Conservation (phyloP, 2,329 filamentous ascomycete species). For the Colletotrichum tofieldiae region DNA sequence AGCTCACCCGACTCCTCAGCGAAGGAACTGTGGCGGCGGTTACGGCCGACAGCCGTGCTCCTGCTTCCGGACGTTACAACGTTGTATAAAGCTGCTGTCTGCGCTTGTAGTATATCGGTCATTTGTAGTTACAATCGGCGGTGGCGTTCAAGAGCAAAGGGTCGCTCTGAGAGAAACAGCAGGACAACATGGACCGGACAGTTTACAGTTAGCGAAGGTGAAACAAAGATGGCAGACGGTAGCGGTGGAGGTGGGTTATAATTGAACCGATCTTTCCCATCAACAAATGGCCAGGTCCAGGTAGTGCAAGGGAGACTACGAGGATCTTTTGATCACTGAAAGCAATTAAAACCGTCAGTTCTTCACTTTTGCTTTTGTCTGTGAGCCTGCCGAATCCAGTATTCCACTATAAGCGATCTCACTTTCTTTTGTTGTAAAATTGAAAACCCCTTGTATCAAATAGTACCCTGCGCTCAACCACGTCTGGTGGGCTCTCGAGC, state of each 20-base stretch:
- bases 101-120: constrained; percentile 13
- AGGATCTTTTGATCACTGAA: neutral
- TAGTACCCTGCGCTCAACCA: neutral
- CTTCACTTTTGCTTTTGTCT: neutral
- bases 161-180: neutral
- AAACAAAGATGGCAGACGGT: neutral
- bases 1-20: constrained; percentile 88
- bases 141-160: constrained; percentile 4
- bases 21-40: constrained; percentile 93
- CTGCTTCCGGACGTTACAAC: constrained; percentile 86
- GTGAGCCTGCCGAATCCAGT: neutral
- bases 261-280: neutral
- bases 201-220: neutral
- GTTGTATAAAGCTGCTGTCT: constrained; percentile 73
- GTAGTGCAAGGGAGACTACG: neutral
- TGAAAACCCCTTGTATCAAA: neutral
- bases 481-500: neutral
- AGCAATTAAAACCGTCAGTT: neutral
- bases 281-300: neutral
- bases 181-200: neutral
- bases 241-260: too few species aligned
- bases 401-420: neutral
- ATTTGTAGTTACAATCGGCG: neutral
- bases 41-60: constrained; percentile 86
- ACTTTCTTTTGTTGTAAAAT: neutral